Conservation (phyloP, 2,329 filamentous ascomycete genomes). For the Stromatinia cepivora region DNA sequence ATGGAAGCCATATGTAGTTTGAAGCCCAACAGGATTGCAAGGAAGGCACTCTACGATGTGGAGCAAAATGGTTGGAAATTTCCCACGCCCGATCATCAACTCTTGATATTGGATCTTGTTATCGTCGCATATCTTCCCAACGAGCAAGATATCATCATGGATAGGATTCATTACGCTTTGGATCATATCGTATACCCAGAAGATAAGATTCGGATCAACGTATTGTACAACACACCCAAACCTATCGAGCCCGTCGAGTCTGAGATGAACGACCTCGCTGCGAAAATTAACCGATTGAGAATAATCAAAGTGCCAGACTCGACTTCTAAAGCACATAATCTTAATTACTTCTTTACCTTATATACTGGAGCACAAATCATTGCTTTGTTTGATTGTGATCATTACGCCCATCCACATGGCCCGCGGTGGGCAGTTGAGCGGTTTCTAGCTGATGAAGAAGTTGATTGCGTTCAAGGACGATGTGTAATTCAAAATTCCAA, state of each 20-base stretch:
- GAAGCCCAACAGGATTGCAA: conserved; percentile 42
- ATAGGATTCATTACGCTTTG: conserved; percentile 48
- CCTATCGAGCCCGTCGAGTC: conserved; percentile 49
- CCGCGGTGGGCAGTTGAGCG: conserved; percentile 51
- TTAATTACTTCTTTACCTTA: conserved; percentile 50
- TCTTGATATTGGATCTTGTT: conserved; percentile 48
- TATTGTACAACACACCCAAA: conserved; percentile 51
- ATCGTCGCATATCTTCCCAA: conserved; percentile 54
- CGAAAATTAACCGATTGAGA: conserved; percentile 45
- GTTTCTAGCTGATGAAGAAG: conserved; percentile 45
- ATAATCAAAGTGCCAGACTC: conserved; percentile 51
- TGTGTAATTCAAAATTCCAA: conserved; percentile 51
- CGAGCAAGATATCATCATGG: conserved; percentile 52
- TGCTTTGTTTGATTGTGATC: conserved; percentile 52
- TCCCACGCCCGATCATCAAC: conserved; percentile 44
- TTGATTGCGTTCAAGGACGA: conserved; percentile 51
- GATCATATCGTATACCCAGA: conserved; percentile 49
- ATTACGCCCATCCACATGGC: conserved; percentile 51
- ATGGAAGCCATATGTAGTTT: conserved; percentile 46
- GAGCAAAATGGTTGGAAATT: conserved; percentile 46
- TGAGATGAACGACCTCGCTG: conserved; percentile 44
- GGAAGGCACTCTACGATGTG: conserved; percentile 43
- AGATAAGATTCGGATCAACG: conserved; percentile 49
- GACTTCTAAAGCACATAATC: conserved; percentile 52
- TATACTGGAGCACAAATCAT: conserved; percentile 48